Base-by-base conservation (phyloP, 352 stramenopile genomes). In the Phytopythium aichiense region DNA sequence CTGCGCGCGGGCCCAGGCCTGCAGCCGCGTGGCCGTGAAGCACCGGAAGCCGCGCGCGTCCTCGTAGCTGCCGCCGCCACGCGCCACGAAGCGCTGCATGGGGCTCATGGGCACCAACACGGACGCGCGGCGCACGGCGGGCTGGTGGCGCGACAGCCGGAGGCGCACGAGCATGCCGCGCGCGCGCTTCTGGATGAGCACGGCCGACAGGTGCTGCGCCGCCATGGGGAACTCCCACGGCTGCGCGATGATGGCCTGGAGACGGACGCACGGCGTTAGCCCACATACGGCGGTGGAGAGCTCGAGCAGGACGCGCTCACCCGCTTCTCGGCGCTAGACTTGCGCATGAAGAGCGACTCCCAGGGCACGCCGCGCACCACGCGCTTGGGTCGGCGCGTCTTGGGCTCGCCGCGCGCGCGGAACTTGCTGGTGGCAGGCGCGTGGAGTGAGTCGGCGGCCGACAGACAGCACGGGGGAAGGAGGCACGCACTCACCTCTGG, bases 201-300 rank as follows among this genome's bases (percentile, higher is more conserved):
- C 73, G 8, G 85, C 85, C 0, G 87, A 77, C 18, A 96, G 66
- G 40, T 94, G 79, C 66, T 92, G 79, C 30, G 87, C 87, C 2
- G 81, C 81, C 84, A 95, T 94, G 28, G 87, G 86, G 40, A 86
- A 84, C 45, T 89, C 77, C 86, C 86, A 94, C 1, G 84, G 84
- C 37, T 73, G 68, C 40, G 74, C 58, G 11, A 96, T 78, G 50
- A 94, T 86, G 22, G 74, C 74, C 84, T 91, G 49, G 6, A 16
- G 23, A 7, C 12, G 57, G 23, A n/a, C 65, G n/a, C 8, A 11
- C 25, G 23, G n/a, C n/a, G 23, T 59, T 23, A 40, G 35, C 12
- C 2, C 9, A 40, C 35, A 40, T 2, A 31, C 4, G 22, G 38
- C 22, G 25, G 25, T 42, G 16, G n/a, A 33, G 25, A 54, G 23